phyloP scores from a whole-genome alignment of 805 yeast species.

The Metschnikowia borealis region DNA sequence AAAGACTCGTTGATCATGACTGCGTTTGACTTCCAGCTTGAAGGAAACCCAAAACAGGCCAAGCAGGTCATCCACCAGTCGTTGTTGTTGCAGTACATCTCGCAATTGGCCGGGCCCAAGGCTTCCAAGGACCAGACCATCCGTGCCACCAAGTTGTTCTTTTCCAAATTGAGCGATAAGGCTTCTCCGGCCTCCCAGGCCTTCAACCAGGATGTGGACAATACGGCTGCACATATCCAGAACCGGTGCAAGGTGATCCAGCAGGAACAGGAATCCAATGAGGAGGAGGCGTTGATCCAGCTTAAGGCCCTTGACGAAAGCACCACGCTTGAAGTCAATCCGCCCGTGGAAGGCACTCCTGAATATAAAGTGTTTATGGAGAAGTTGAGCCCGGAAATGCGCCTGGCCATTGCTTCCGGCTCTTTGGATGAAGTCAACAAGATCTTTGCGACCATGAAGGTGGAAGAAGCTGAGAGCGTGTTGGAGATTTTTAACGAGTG shows the following conservation, averaged over 20 bases:
- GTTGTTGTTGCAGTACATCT: conserved; percentile 69
- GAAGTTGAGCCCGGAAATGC: conserved; percentile 58
- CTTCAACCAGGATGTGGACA: conserved; percentile 67
- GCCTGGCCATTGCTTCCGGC: conserved; percentile 67
- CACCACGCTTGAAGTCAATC: conserved; percentile 63
- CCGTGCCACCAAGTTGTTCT: conserved; percentile 58
- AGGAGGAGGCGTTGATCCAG: conserved; percentile 78
- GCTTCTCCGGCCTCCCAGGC: conserved; percentile 62
- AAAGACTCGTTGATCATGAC: conserved; percentile 91
- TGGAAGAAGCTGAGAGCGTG: conserved; percentile 76
- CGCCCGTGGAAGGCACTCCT: conserved; percentile 57
- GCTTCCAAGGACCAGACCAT: conserved; percentile 28
- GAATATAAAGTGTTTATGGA: conserved; percentile 54
- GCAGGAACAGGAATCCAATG: conserved; percentile 43
- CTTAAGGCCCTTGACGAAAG: conserved; percentile 83
- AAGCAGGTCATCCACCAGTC: conserved; percentile 76
- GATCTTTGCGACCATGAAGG: conserved; percentile 67
- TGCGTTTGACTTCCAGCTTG: conserved; percentile 80
- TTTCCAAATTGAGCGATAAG: conserved; percentile 53
- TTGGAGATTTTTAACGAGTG: conserved; percentile 74
- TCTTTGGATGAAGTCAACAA: conserved; percentile 76
- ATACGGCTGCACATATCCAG: conserved; percentile 72
- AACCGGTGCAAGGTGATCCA: conserved; percentile 66
- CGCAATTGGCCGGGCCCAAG: conserved; percentile 38
- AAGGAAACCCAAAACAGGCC: conserved; percentile 51